Conservation (phyloP, 1,284 basidiomycete genomes). For the Pseudomicrostroma phylloplanum region DNA sequence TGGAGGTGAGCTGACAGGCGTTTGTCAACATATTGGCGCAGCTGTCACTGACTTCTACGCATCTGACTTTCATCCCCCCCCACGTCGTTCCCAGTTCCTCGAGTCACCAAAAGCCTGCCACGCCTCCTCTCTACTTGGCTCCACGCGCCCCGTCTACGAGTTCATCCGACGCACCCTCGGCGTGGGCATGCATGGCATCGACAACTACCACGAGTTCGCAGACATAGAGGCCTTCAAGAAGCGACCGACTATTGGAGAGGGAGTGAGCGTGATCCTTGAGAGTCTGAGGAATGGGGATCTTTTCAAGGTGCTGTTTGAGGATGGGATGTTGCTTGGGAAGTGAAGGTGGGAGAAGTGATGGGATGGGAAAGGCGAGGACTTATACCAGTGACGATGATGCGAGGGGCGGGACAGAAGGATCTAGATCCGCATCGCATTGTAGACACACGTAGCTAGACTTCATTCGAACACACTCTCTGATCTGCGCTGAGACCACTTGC, state of each 20-base stretch:
- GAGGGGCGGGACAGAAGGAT: too few relatives aligned
- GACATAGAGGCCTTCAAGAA: not conserved
- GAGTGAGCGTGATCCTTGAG: conserved; percentile 13
- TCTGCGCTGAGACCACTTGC: not conserved
- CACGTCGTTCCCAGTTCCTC: conserved; percentile 20
- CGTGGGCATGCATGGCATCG: conserved; percentile 41
- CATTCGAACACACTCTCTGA: not conserved
- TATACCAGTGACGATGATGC: too few relatives aligned
- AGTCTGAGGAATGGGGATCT: conserved; percentile 10
- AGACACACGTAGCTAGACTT: too few relatives aligned
- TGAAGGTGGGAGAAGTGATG: not conserved
- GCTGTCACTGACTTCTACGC: not conserved
- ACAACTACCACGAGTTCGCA: conserved; percentile 36
- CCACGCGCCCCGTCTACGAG: conserved; percentile 35
- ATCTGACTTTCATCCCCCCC: not conserved
- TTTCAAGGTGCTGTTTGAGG: not conserved
- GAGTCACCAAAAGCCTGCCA: conserved; percentile 23
- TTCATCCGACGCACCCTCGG: conserved; percentile 37
- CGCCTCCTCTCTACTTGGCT: conserved; percentile 33
- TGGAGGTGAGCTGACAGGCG: conserved; percentile 5
- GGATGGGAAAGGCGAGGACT: not conserved
- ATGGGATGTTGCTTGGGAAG: not conserved
- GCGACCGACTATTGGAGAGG: conserved; percentile 11
- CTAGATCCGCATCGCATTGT: too few relatives aligned
- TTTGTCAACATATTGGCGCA: not conserved